Evolutionary conservation across 495 filamentous ascomycete species (phyloP), one percentile per base, ranked within the genome.

Genomic region (Pseudomonodictys pantanalensis): DNA sequence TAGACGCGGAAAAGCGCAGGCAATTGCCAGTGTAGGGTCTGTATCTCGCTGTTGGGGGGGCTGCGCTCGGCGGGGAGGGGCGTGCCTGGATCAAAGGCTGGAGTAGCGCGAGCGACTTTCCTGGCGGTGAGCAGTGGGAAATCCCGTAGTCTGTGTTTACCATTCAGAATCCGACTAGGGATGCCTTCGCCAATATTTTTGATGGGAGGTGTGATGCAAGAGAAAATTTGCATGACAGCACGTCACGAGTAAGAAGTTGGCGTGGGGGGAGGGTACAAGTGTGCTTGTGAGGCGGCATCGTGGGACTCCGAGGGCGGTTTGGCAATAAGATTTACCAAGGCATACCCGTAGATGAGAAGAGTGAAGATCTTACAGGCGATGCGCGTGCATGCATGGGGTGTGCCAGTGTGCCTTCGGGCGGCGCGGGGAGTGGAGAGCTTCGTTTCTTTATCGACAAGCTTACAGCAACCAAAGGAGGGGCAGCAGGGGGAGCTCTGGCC

Each of bases 401-500:
- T 42, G 45, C 20, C 32, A 32, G 32, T 33, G 56, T 42, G 45
- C 20, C 32, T 15, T 18, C 38, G 38, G 38, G 38, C 38, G 38
- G 35, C 44, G 60, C 42, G 53, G 54, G 52, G 60, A 52, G 60
- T 58, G 46, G 50, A 49, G 29, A 43, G 24, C 22, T 8, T 41
- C 23, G 11, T 24, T 41, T 22, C 55, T 23, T 66, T 66, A 65
- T 65, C 62, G 62, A 65, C 49, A 59, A 60, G 56, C 42, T n/a
- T n/a, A n/a, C n/a, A n/a, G n/a, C n/a, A n/a, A n/a, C 28, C 28
- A 23, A 29, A 22, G 29, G 62, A 65, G 62, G 62, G 62, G 62
- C 57, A 64, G 62, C 53, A 53, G 28, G 50, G 58, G 62, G 52
- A 66, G 63, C 63, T 66, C 63, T 66, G 58, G 63, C 63, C 63